Percentiles rank a stretch among this genome's conserved stretches.
phyloP scores from a whole-genome alignment of 495 filamentous ascomycete genomes.

The Aspergillus kassunensis region DNA sequence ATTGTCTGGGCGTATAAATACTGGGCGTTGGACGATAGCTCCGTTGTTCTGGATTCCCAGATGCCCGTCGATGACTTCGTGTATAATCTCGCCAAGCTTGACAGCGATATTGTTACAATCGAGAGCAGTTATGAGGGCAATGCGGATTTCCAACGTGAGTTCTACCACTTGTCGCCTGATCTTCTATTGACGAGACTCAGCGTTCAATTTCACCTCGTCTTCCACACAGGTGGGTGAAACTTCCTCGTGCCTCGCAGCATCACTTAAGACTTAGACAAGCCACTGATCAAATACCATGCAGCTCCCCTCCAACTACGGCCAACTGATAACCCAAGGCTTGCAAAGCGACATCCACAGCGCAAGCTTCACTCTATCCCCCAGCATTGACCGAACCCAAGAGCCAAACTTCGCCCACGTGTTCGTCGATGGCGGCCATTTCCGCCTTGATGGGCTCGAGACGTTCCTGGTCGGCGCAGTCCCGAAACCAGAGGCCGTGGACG shows the following conservation, averaged over 20 bases:
- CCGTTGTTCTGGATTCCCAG: background rate
- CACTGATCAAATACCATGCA: background rate
- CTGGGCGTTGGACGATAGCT: background rate
- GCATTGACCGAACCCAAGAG: background rate
- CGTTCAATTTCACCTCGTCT: background rate
- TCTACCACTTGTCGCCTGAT: background rate
- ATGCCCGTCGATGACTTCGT: background rate
- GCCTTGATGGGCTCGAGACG: background rate
- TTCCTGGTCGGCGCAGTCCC: background rate
- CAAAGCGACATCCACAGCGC: background rate
- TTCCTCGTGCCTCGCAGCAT: background rate
- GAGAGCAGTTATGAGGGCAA: background rate
- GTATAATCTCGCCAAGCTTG: background rate
- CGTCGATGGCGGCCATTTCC: background rate
- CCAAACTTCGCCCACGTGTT: background rate
- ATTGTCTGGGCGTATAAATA: conserved; percentile 8
- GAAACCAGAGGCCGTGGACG: background rate
- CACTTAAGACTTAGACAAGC: background rate
- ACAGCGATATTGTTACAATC: background rate
- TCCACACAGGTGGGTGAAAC: background rate
- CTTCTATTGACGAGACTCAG: background rate
- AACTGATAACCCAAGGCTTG: background rate
- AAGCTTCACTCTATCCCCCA: background rate
- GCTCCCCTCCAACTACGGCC: background rate
- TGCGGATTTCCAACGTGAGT: background rate